Base-by-base conservation (phyloP, 805 yeast genomes). In the Sugiyamaella lignohabitans region DNA sequence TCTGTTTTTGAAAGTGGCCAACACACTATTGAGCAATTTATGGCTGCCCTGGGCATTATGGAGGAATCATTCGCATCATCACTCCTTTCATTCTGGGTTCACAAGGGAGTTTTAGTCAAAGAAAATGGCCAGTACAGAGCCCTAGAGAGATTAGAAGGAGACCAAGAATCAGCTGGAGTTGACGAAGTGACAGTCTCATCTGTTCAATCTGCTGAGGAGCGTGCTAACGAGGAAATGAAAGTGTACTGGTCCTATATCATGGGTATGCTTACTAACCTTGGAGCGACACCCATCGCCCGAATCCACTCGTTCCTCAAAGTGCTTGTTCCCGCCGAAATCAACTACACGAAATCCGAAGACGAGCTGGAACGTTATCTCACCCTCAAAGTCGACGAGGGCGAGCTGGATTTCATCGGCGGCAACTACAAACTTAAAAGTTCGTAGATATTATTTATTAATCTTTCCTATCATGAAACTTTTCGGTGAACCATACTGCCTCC, bases 21-120 rank as follows among this genome's bases (percentile, higher is more conserved):
- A 2, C 27, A 64, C 4, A 53, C 73, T 0, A 47, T 70, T 3
- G 63, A 57, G 5, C 61, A 66, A 3, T 59, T 79, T 2, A 49
- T 58, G 17, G 52, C 53, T 39, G 50, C 56, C 11, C 61, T 81
- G 16, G 64, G 67, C 2, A 71, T 83, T 72, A 62, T 69, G 1
- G 60, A 66, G 2, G 66, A 68, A 14, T 42, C 64, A 14, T 27
- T 27, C 14, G 78, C 75, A 0, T 56, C 55, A 2, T 62, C 62
- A 1, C 66, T 73, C 0, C 53, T 81, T 4, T 50, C 63, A 3
- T 86, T 73, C 57, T 89, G 97, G 97, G 73, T 76, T 2, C 68
- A 72, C 18, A 63, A 73, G 40, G 78, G 75, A 0, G 77, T 87
- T 0, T 54, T 89, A 3, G 38, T 38, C 2, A 73, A 72, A 39